Conservation (phyloP, 768 basidiomycete species). For the Kwoniella heveanensis region DNA sequence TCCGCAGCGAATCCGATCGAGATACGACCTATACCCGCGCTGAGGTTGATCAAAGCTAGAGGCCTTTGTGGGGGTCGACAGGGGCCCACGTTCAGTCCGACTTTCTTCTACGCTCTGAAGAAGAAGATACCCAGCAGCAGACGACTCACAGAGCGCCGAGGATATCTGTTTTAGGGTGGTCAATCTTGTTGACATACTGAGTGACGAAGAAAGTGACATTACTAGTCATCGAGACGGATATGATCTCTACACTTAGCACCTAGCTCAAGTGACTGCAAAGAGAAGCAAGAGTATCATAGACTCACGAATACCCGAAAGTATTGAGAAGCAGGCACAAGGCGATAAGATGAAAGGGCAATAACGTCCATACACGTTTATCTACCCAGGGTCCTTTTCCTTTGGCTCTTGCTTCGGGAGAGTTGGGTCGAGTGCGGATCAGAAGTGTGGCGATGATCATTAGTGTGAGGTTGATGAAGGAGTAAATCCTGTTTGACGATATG, state of each 20-base stretch:
- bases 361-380: constrained; percentile 20
- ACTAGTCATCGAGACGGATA: background rate
- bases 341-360: constrained; percentile 26
- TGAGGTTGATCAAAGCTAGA: constrained; percentile 24
- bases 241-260: too few relatives aligned
- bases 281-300: background rate
- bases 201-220: constrained; percentile 16
- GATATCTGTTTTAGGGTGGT: constrained; percentile 3
- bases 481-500: constrained; percentile 21
- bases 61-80: constrained; percentile 20
- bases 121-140: too few relatives aligned
- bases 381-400: constrained; percentile 34
- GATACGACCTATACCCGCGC: constrained; percentile 28
- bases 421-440: constrained; percentile 30
- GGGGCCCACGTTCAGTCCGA: background rate
- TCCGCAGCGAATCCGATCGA: constrained; percentile 40
- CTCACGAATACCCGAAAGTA: constrained; percentile 28
- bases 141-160: constrained; percentile 14
- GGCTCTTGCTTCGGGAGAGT: constrained; percentile 31
- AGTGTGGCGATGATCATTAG: constrained; percentile 15
- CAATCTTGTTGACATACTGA: constrained; percentile 15
- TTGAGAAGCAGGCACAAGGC: constrained; percentile 27
- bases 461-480: constrained; percentile 29
- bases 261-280: too few relatives aligned
- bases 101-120: too few relatives aligned